Base-by-base conservation (phyloP, 1,284 basidiomycete species). In the Cryptococcus maquisensis region DNA sequence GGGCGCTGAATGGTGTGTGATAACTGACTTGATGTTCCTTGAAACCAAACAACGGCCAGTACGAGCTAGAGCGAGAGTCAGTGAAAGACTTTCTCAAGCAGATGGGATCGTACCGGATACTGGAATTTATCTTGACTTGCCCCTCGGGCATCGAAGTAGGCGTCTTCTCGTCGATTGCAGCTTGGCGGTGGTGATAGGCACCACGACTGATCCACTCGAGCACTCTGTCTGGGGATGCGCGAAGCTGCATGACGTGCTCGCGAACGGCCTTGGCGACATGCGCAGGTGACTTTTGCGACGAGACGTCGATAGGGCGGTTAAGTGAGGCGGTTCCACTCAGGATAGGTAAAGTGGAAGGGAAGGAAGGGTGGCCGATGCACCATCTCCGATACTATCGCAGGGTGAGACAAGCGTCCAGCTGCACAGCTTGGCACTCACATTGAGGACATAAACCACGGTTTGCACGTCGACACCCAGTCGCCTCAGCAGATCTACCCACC, bases 301-400 rank as follows among this genome's bases (percentile, higher is more conserved):
- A 35, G 8, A 67, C 32, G n/a, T 40, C 13, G 39, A 65, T 61
- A 42, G 55, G 46, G 50, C 60, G 59, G 59, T 61, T 60, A 47
- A 64, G 63, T 20, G 67, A 59, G 24, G 64, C 65, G 54, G 67
- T 68, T 32, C 62, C 62, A 2, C 44, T 54, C 2, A 67, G 61
- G 4, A 54, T 58, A 1, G 56, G 40, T 8, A 65, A 57, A 46
- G 56, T 60, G 37, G 47, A 38, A 5, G 66, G 66, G 58, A 66
- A 67, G 18, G 49, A 32, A 15, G 54, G 54, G 52, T 65, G 57
- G 36, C 44, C 54, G 13, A 51, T 39, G 52, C 61, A 58, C 36
- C 60, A 56, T 35, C 44, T 46, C 39, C 66, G 62, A 52, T 67
- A 65, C 66, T 67, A 54, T n/a, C 8, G 7, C 18, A 8, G 16